A percentile compares a stretch with the other conserved stretches of the same genome.
These are phyloP conservation scores for Cadophora sp. DNA, from an alignment of 2,329 filamentous ascomycete genomes.

Conservation along the genomic window DNA sequence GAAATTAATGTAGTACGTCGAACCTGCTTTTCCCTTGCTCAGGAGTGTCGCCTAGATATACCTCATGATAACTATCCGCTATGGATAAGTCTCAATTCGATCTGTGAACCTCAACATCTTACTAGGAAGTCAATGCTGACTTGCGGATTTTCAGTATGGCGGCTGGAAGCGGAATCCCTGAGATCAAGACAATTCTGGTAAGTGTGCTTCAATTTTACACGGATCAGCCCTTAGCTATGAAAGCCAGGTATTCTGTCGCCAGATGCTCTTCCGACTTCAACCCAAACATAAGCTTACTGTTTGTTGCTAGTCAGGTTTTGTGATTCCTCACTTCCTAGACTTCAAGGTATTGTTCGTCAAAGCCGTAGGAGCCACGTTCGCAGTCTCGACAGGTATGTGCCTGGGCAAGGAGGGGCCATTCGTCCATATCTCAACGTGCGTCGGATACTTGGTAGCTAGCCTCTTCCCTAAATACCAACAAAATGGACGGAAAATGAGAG, in stretches of 20 bases:
- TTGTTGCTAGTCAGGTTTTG: constrained; percentile 55
- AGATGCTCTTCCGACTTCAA: not conserved
- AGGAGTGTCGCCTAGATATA: no score
- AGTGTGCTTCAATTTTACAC: constrained; percentile 38
- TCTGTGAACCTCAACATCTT: not conserved
- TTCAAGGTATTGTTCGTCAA: constrained; percentile 62
- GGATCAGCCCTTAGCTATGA: not conserved
- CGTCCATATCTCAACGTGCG: constrained; percentile 65
- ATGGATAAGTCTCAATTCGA: not conserved
- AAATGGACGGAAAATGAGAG: constrained; percentile 63
- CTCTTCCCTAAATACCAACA: constrained; percentile 62
- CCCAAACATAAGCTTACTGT: not conserved
- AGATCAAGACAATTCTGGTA: constrained; percentile 59
- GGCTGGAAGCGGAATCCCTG: constrained; percentile 63
- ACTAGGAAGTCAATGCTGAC: not conserved
- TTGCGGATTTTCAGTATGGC: constrained; percentile 50
- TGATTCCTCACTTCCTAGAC: constrained; percentile 62
- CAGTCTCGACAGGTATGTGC: constrained; percentile 64
- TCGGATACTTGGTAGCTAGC: constrained; percentile 58
- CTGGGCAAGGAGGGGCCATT: constrained; percentile 68
- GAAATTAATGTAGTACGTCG: constrained; percentile 56
- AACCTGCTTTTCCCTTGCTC: not conserved
- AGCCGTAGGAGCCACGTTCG: constrained; percentile 63
- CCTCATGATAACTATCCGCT: no score
- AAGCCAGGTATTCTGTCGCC: not conserved